phyloP scores from a whole-genome alignment of 2,329 filamentous ascomycete genomes.

The Diaporthe vaccinii region DNA sequence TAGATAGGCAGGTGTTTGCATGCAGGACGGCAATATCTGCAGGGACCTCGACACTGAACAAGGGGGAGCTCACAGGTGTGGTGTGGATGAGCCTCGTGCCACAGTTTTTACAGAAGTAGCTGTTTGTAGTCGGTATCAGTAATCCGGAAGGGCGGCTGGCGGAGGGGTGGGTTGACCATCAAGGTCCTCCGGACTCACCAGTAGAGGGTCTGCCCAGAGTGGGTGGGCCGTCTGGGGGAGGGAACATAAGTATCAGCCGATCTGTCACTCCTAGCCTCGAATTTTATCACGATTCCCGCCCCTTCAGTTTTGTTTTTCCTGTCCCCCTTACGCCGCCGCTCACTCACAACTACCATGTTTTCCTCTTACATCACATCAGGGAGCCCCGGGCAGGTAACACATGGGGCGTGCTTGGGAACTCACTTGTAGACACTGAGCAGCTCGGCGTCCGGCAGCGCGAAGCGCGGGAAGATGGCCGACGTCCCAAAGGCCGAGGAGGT shows the following conservation, averaged over 20 bases:
- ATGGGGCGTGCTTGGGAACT: constrained; percentile 46
- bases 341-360: neutral
- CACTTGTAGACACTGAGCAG: constrained; percentile 68
- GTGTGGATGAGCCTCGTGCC: constrained; percentile 76
- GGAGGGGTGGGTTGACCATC: neutral
- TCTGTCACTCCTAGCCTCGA: neutral
- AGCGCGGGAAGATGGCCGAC: constrained; percentile 78
- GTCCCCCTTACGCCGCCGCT: neutral
- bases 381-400: neutral
- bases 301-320: neutral
- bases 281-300: neutral
- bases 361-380: neutral
- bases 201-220: constrained; percentile 68
- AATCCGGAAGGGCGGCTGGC: constrained; percentile 1
- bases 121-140: constrained; percentile 44
- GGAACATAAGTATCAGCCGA: constrained; percentile 37
- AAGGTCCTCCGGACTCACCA: constrained; percentile 58
- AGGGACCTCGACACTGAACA: neutral
- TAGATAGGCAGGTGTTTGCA: neutral
- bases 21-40: neutral
- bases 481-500: constrained; percentile 76
- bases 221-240: constrained; percentile 66
- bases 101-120: constrained; percentile 77
- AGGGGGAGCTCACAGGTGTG: constrained; percentile 60
- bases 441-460: constrained; percentile 65